Conservation (phyloP, 176 grass and related monocot species). For the Lolium perenne region DNA sequence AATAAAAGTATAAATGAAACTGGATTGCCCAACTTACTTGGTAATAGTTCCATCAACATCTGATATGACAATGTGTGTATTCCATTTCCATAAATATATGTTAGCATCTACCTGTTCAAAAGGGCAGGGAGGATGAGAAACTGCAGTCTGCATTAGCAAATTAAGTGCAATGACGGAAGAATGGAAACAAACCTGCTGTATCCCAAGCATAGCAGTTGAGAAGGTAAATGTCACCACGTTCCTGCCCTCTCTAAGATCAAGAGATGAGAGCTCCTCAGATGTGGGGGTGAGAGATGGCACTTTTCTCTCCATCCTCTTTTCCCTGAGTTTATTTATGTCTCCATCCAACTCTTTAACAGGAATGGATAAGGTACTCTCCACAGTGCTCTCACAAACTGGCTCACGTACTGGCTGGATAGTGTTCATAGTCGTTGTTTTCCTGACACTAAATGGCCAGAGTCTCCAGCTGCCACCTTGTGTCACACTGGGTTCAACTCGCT, state of each 20-base stretch:
- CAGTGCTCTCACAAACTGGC: slow-evolving; percentile 11
- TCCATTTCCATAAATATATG: slow-evolving; percentile 98
- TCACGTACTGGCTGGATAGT: slow-evolving; percentile 39
- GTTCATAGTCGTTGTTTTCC: slow-evolving; percentile 68
- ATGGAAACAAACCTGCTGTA: slow-evolving; percentile 67
- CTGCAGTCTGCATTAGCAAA: neutral
- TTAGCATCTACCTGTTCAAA: slow-evolving; percentile 78
- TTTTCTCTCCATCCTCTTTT: slow-evolving; percentile 58
- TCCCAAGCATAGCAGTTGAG: slow-evolving; percentile 90
- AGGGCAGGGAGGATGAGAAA: slow-evolving; percentile 35
- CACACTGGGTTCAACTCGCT: slow-evolving; percentile 54
- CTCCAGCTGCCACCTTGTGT: slow-evolving; percentile 77
- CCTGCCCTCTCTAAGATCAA: slow-evolving; percentile 87
- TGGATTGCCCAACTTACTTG: slow-evolving; percentile 64
- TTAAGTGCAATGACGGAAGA: slow-evolving; percentile 29
- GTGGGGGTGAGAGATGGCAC: slow-evolving; percentile 71
- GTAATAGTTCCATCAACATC: slow-evolving; percentile 99
- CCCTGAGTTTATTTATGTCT: slow-evolving; percentile 51
- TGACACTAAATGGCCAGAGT: slow-evolving; percentile 88
- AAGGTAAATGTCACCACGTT: slow-evolving; percentile 89
- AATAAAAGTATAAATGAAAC: slow-evolving; percentile 11
- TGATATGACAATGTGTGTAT: slow-evolving; percentile 85
- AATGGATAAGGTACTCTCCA: slow-evolving; percentile 37
- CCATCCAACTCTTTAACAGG: slow-evolving; percentile 35
- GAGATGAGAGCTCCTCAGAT: slow-evolving; percentile 77